A percentile compares a stretch with the other conserved stretches of the same genome.
Evolutionary conservation across 2,329 filamentous ascomycete species (phyloP).

Genomic region (Hypoxylon sp.): DNA sequence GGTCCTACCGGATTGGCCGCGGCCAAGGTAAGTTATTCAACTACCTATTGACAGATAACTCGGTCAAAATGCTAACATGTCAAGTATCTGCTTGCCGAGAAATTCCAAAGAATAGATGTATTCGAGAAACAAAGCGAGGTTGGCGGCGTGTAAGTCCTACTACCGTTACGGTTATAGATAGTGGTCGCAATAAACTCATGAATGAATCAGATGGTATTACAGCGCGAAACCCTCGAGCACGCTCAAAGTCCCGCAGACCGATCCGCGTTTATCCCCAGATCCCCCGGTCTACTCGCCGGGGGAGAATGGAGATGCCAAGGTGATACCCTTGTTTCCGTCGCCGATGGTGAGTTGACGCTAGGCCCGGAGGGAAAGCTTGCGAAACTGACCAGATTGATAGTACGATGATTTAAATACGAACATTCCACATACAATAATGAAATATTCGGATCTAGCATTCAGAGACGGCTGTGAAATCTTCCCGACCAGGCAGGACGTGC

Average conservation of each 20-base stretch:
- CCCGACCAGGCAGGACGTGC: slow-evolving; percentile 76
- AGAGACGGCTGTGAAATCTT: slow-evolving; percentile 75
- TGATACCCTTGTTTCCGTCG: slow-evolving; percentile 75
- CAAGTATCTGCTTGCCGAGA: slow-evolving; percentile 81
- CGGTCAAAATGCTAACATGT: slow-evolving; percentile 60
- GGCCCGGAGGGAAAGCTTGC: neutral
- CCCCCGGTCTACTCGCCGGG: slow-evolving; percentile 64
- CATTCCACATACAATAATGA: slow-evolving; percentile 84
- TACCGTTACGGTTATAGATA: neutral
- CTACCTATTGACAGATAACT: neutral
- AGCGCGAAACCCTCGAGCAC: slow-evolving; percentile 52
- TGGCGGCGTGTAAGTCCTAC: slow-evolving; percentile 76
- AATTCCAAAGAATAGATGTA: slow-evolving; percentile 77
- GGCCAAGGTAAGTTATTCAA: slow-evolving; percentile 66
- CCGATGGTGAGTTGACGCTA: slow-evolving; percentile 65
- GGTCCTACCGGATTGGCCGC: slow-evolving; percentile 83
- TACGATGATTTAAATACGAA: slow-evolving; percentile 89
- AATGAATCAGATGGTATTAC: slow-evolving; percentile 69
- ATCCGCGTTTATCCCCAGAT: slow-evolving; percentile 60
- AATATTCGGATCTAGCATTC: slow-evolving; percentile 78
- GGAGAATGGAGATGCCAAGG: slow-evolving; percentile 36
- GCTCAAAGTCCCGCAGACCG: slow-evolving; percentile 50
- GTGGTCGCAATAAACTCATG: neutral
- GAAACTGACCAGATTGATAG: neutral
- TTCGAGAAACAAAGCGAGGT: slow-evolving; percentile 83